Conservation (phyloP, 2,329 filamentous ascomycete species). For the Aspergillus uvarum region DNA sequence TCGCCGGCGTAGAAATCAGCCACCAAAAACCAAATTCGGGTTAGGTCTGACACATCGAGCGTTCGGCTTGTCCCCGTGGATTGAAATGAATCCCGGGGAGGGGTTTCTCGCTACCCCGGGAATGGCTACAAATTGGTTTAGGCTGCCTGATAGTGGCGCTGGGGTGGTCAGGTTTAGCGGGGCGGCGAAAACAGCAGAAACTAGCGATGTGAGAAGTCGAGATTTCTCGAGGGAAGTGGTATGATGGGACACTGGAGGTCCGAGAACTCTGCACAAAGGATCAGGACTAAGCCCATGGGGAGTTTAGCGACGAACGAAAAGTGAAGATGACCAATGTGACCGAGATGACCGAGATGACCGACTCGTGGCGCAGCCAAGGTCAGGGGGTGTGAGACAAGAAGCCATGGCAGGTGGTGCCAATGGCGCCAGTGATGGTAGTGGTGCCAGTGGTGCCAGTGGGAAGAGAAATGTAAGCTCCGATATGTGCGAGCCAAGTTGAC, state of each 20-base stretch:
- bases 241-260: not conserved
- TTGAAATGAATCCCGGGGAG: not conserved
- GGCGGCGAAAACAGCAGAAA: not conserved
- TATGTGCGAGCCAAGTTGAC: not conserved
- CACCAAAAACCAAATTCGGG: not conserved
- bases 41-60: not conserved
- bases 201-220: too few species aligned
- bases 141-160: not conserved
- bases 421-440: too few species aligned
- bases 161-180: not conserved
- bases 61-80: not conserved
- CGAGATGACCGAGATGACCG: not conserved
- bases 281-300: too few species aligned
- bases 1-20: constrained; percentile 1
- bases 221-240: too few species aligned
- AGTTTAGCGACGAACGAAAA: not conserved
- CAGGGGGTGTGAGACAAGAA: not conserved
- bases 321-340: not conserved
- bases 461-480: not conserved
- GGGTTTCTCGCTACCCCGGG: not conserved
- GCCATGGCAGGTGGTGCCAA: too few species aligned
- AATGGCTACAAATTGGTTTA: not conserved
- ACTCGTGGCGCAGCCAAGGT: not conserved
- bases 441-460: too few species aligned
- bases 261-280: not conserved